Evolutionary conservation across 306 rosid species (phyloP), one percentile per base, ranked within the genome.

Genomic region (Lathyrus sativus): DNA sequence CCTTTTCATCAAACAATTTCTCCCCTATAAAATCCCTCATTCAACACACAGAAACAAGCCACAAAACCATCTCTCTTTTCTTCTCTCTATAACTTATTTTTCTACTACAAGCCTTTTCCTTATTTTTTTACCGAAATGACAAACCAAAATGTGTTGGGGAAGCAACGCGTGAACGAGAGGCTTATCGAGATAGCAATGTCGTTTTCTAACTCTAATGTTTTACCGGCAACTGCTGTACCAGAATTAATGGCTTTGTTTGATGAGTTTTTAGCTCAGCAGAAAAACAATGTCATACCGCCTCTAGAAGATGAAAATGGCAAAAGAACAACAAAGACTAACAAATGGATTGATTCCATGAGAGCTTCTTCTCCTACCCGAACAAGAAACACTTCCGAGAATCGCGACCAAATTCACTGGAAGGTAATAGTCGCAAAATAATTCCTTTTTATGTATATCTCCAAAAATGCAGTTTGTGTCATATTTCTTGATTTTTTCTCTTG

Each of bases 311-410:
- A 82, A 1, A 81, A 59, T 14, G 80, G 61, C 3, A 79, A 71
- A 33, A 57, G 71, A 33, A 76, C 86, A 2, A 71, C 59, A 6
- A 79, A 68, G 51, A 78, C 80, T 76, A 83, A 60, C 69, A 48
- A 95, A 4, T 90, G 88, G 91, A 67, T 93, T 39, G 98, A 88
- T 63, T 86, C 89, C 35, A 79, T 93, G 90, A 84, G 97, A 83
- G 93, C 93, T 72, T 93, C 97, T 17, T 93, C 98, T 42, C 98
- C 98, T 2, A 61, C 88, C 0, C 77, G 92, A 15, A 11, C 24
- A 62, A 83, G 66, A 82, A 60, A 88, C 1, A 11, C 4, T 24
- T 19, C 85, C 2, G 83, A 78, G 51, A 71, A 76, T 15, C 75
- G 33, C 4, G 79, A 79, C 42, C 59, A 70, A 12, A 73, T 6